phyloP scores from a whole-genome alignment of 441 rosid genomes.

The Eruca vesicaria region DNA sequence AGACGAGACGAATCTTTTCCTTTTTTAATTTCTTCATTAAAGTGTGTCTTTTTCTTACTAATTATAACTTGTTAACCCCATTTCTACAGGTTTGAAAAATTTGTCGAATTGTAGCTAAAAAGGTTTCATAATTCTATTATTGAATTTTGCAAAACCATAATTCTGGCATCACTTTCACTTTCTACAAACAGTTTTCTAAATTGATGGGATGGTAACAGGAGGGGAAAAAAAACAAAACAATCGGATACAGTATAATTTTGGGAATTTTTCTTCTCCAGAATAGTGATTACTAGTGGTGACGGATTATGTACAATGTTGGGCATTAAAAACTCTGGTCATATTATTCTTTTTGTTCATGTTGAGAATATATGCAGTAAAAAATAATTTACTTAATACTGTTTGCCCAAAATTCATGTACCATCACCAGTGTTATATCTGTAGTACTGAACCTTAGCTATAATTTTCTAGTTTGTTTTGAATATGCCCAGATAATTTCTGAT shows the following conservation, averaged over 20 bases:
- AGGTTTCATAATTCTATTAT: background rate
- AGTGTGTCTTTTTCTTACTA: slow-evolving; percentile 19
- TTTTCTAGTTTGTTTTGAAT: background rate
- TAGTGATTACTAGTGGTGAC: background rate
- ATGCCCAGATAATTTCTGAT: background rate
- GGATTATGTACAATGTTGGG: background rate
- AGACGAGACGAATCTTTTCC: slow-evolving; percentile 33
- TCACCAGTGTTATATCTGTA: background rate
- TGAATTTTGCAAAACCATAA: slow-evolving; percentile 6
- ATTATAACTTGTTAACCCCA: background rate
- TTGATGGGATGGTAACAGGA: background rate
- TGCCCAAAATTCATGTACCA: background rate
- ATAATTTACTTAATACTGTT: background rate
- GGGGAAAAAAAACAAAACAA: background rate
- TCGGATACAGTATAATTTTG: background rate
- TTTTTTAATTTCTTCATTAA: slow-evolving; percentile 2
- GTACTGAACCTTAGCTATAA: background rate
- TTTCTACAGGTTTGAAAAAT: background rate
- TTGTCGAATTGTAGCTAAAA: background rate
- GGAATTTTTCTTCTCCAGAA: too few relatives aligned
- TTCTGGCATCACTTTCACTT: background rate
- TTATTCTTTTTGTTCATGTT: background rate
- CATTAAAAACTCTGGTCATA: background rate
- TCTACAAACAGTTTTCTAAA: background rate
- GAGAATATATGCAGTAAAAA: background rate